A percentile compares a stretch with the other conserved stretches of the same genome.
Evolutionary conservation across 495 filamentous ascomycete genomes (phyloP).

Genomic region (Podospora didyma): DNA sequence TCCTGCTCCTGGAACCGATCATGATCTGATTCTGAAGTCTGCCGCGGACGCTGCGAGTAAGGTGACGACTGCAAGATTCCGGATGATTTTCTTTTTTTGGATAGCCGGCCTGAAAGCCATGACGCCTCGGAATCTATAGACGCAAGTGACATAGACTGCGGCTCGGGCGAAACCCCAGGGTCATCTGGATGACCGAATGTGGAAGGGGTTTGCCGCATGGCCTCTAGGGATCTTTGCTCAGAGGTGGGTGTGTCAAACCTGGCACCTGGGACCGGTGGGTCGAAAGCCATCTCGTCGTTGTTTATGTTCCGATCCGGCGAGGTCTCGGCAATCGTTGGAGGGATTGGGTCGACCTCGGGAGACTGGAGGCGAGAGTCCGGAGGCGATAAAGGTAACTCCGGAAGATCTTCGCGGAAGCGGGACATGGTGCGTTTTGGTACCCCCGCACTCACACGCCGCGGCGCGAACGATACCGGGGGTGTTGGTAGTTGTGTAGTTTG

Average conservation of each 20-base stretch:
- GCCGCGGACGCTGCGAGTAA: constrained; percentile 33
- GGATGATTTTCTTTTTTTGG: constrained; percentile 39
- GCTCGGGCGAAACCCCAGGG: constrained; percentile 37
- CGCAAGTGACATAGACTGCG: constrained; percentile 61
- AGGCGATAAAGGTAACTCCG: constrained; percentile 76
- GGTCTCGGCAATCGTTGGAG: constrained; percentile 19
- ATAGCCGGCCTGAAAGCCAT: constrained; percentile 72
- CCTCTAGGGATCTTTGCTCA: constrained; percentile 38
- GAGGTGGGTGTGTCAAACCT: constrained; percentile 47
- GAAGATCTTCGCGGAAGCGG: constrained; percentile 90
- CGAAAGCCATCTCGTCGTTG: constrained; percentile 21
- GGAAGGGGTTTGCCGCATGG: constrained; percentile 40
- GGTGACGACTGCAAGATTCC: constrained; percentile 26
- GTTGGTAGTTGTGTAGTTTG: constrained; percentile 29
- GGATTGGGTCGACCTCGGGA: constrained; percentile 50
- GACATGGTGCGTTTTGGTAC: constrained; percentile 74
- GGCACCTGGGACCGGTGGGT: constrained; percentile 15
- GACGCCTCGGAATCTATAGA: constrained; percentile 89
- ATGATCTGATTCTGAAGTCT: constrained; percentile 33
- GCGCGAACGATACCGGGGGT: constrained; percentile 24
- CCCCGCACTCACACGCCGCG: constrained; percentile 36
- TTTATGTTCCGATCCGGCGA: constrained; percentile 14
- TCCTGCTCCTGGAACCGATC: constrained; percentile 14
- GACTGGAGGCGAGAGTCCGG: constrained; percentile 78
- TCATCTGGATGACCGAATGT: constrained; percentile 40